Evolutionary conservation across 208 protist species (phyloP), one percentile per base, ranked within the genome.

Genomic region (Leishmania arabica): DNA sequence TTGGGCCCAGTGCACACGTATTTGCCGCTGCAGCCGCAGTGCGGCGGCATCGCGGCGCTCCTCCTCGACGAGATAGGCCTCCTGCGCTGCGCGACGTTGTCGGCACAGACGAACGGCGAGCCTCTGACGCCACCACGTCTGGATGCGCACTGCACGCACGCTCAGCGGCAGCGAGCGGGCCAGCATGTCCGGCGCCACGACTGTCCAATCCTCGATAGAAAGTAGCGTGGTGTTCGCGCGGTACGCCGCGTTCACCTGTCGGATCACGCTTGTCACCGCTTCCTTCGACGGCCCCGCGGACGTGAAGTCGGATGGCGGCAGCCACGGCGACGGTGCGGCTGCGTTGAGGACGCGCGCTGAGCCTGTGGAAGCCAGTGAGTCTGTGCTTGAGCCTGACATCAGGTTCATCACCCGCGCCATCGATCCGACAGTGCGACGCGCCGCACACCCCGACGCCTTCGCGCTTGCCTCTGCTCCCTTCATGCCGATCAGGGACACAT

Each of bases 81-180:
- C 9, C n/a, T 70, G 58, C 4, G 47, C 24, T 7, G 3, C 17
- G 49, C 80, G 84, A 3, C 77, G 75, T 45, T 56, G 47, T 54
- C 27, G 56, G 62, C 75, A 54, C 40, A 60, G 75, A 51, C 40
- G 54, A 31, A 56, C 75, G 19, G 78, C 77, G 21, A 79, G 64
- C 15, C 65, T 66, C 53, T 77, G 84, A n/a, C 88, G 84, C 90
- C 90, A 93, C 82, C 77, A 70, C 60, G 53, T 75, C 81, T 93
- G 90, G 34, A 93, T 69, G 40, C 86, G 88, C 60, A 90, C 80
- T 4, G 83, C 77, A 13, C 77, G 74, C 1, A 90, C 68, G 60
- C 86, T 86, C 21, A 90, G 80, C 64, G 77, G 56, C 31, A 93
- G 87, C 24, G 81, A 86, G 62, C 78, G 79, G 40, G 45, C 51